Base-by-base conservation (phyloP, 352 stramenopile genomes). In the Globisporangium paddicum region DNA sequence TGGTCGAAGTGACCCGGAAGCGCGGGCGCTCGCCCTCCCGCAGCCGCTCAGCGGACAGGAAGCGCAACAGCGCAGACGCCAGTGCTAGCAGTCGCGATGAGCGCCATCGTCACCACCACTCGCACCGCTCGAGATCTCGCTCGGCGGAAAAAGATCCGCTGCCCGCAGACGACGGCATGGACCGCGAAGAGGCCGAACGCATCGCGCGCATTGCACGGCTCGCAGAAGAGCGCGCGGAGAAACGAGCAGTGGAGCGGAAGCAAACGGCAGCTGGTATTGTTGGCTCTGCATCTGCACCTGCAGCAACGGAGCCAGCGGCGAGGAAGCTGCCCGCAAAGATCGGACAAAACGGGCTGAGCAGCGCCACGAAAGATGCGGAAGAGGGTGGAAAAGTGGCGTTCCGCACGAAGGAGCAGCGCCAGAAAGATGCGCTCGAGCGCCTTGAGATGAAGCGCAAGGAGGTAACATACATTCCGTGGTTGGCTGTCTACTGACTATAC, bases 321-420 rank as follows among this genome's bases (percentile, higher is more conserved):
- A 48, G 60, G 69, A 90, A 71, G 40, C 48, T 83, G 32, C 68
- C 70, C 5, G 40, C 60, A 18, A 76, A 71, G 56, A 67, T 80
- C 7, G 66, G 37, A 28, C 41, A 26, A 30, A 55, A 61, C 7
- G 32, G 49, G 2, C 26, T 55, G 18, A 38, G 14, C 25, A 28
- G 44, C 26, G 28, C 18, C 21, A 28, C 30, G 5, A 65, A 19
- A 25, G 55, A 46, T 4, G 44, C 26, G 2, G 41, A 18, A 25
- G 62, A 52, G 32, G 44, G 48, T 0, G 51, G 41, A 1, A 89
- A 89, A 60, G 79, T 88, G 1, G 70, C 53, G 44, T 96, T 96
- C 62, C 75, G 80, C 0, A 88, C 83, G 4, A 96, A 93, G 51
- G 83, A 75, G 26, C 82, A 96, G 72, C 72, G 87, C 30, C 71